Conservation (phyloP, 1,139 yeast genomes). For the Pichia cactophila region DNA sequence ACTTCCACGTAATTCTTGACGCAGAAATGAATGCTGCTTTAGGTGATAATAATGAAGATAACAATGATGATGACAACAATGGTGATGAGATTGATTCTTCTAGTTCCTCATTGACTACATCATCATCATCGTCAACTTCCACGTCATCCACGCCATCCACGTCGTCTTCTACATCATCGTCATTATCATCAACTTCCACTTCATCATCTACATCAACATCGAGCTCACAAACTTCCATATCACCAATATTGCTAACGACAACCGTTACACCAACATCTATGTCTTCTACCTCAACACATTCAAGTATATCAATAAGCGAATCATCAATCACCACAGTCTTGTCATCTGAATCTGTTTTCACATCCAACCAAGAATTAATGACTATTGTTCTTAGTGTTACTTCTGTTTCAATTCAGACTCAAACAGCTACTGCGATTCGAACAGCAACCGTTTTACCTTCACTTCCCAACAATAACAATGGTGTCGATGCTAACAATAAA, state of each 20-base stretch:
- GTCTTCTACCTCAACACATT: slow-evolving; percentile 4
- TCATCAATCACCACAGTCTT: slow-evolving; percentile 7
- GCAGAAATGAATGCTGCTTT: slow-evolving; percentile 18
- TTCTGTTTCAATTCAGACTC: slow-evolving; percentile 12
- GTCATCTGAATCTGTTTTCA: slow-evolving; percentile 15
- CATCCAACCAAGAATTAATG: slow-evolving; percentile 17
- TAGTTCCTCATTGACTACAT: slow-evolving; percentile 13
- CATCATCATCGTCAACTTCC: slow-evolving; percentile 17
- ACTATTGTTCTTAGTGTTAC: slow-evolving; percentile 19
- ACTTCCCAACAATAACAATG: slow-evolving; percentile 1
- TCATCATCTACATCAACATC: slow-evolving; percentile 18
- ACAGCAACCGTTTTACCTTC: slow-evolving; percentile 15
- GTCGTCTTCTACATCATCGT: slow-evolving; percentile 14
- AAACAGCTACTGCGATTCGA: slow-evolving; percentile 10
- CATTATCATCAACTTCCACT: slow-evolving; percentile 21
- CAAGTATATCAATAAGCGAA: slow-evolving; percentile 10
- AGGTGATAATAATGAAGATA: slow-evolving; percentile 28
- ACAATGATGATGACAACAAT: slow-evolving; percentile 9
- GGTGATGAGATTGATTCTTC: slow-evolving; percentile 16
- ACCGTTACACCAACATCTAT: slow-evolving; percentile 8
- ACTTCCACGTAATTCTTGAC: slow-evolving; percentile 42
- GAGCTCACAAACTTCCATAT: slow-evolving; percentile 11
- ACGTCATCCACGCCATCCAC: slow-evolving; percentile 19
- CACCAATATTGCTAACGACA: slow-evolving; percentile 9
- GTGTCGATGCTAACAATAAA: not conserved